Base-by-base conservation (phyloP, 2,329 filamentous ascomycete species). In the Chalaropsis thielavioides region DNA sequence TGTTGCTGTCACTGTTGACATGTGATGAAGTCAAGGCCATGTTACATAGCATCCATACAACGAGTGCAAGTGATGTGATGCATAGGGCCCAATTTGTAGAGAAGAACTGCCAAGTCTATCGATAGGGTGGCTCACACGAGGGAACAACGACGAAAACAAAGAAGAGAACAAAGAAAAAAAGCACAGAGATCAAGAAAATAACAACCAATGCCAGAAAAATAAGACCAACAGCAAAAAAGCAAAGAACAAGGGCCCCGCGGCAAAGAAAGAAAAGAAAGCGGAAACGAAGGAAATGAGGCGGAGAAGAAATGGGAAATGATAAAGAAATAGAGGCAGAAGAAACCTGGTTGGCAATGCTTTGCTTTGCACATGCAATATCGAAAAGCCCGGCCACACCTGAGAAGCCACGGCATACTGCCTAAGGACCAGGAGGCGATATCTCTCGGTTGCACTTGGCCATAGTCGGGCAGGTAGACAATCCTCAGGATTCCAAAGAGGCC, bases 231-330 rank as follows among this genome's bases (percentile, higher is more conserved):
- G 15, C 24, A 13, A 15, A 27, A 38, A 63, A 63, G n/a, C 27
- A 56, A 10, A 17, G 6, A 15, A 27, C 22, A 63, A 63, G n/a
- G 43, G 44, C 60, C 60, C 17, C 27, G 17, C 19, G 17, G 35
- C 59, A 15, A 31, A 19, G 7, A 49, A 40, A 19, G 24, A 49
- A 27, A 19, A 46, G 3, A 49, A 3, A 61, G 61, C 6, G 35
- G 59, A 13, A 56, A 62, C 11, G 22, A 63, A 19, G 62, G 27
- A 54, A 66, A 40, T 38, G 40, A 51, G n/a, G 56, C 11, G 49
- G 46, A 49, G 63, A 54, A 61, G 56, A 31, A 22, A 38, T 17
- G 38, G 64, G 54, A 49, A 63, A 46, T 41, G 38, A 54, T 58
- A 60, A 43, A 62, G 58, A 27, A 63, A 64, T 17, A 15, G 40